Evolutionary conservation across 2,329 filamentous ascomycete genomes (phyloP).

Genomic region (Xylariaceae sp.): DNA sequence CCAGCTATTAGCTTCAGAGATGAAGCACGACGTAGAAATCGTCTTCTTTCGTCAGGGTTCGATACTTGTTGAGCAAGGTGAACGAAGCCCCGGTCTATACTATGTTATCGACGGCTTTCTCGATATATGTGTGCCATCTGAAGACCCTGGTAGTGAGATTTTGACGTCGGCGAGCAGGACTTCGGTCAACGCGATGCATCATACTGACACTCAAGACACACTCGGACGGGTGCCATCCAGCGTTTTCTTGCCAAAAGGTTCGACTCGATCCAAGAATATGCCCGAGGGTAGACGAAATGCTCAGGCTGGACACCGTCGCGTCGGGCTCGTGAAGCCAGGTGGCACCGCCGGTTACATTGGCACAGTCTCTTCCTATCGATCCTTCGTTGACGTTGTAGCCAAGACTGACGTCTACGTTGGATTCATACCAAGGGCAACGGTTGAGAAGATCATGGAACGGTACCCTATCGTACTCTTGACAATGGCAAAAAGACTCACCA

Average conservation of each 20-base stretch:
- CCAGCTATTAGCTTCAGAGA: conserved; percentile 67
- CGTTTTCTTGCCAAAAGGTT: conserved; percentile 21
- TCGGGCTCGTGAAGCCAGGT: conserved; percentile 91
- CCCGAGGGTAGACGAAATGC: conserved; percentile 27
- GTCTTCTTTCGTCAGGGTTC: conserved; percentile 95
- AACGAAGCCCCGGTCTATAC: conserved; percentile 93
- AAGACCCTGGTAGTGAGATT: conserved; percentile 48
- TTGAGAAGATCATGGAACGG: conserved; percentile 88
- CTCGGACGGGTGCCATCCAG: conserved; percentile 15
- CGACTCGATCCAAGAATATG: conserved; percentile 39
- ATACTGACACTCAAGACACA: conserved; percentile 26
- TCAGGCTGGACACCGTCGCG: conserved; percentile 56
- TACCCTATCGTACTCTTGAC: conserved; percentile 91
- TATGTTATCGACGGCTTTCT: conserved; percentile 97
- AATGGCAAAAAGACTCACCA: conserved; percentile 92
- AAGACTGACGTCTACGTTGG: conserved; percentile 99
- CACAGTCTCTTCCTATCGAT: conserved; percentile 89
- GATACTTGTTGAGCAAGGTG: conserved; percentile 91
- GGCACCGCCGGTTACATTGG: conserved; percentile 92
- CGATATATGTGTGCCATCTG: conserved; percentile 80
- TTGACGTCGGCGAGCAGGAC: conserved; percentile 35
- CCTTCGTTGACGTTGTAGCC: conserved; percentile 92
- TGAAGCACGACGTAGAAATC: conserved; percentile 91
- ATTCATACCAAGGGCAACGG: conserved; percentile 77
- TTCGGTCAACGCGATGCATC: conserved; percentile 34